These are phyloP conservation scores for Russula brevipes DNA, from an alignment of 768 basidiomycete species.

Conservation along the genomic window DNA sequence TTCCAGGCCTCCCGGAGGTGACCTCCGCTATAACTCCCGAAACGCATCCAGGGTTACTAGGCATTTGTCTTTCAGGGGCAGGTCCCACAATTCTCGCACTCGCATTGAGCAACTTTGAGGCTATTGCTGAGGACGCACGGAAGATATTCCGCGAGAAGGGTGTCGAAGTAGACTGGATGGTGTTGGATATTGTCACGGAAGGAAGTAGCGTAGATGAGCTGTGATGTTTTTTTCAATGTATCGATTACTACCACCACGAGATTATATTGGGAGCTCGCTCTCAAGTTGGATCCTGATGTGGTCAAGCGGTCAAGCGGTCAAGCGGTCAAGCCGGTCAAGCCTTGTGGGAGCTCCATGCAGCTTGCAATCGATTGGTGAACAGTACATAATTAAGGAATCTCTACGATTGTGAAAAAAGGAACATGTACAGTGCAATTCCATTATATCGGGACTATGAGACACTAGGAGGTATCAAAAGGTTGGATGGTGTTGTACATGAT, in stretches of 20 bases:
- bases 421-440: background rate
- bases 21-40: conserved; percentile 82
- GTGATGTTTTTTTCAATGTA: background rate
- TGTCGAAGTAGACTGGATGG: conserved; percentile 86
- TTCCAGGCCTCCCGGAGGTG: conserved; percentile 92
- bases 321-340: too few species aligned
- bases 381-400: background rate
- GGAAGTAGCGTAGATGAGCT: conserved; percentile 34
- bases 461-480: conserved; percentile 3
- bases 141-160: conserved; percentile 63
- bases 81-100: conserved; percentile 97
- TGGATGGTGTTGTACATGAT: conserved; percentile 3
- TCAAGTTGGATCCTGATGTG: background rate
- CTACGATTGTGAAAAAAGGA: background rate
- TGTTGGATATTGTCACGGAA: conserved; percentile 58
- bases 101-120: conserved; percentile 78
- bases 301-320: too few species aligned
- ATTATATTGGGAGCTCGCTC: background rate
- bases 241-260: background rate
- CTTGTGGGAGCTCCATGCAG: too few species aligned
- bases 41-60: conserved; percentile 90
- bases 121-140: conserved; percentile 77
- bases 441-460: background rate
- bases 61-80: conserved; percentile 96
- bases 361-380: too few species aligned